Evolutionary conservation across 2,329 filamentous ascomycete species (phyloP), one percentile per base, ranked within the genome.

Genomic region (Gaeumannomyces sp.): DNA sequence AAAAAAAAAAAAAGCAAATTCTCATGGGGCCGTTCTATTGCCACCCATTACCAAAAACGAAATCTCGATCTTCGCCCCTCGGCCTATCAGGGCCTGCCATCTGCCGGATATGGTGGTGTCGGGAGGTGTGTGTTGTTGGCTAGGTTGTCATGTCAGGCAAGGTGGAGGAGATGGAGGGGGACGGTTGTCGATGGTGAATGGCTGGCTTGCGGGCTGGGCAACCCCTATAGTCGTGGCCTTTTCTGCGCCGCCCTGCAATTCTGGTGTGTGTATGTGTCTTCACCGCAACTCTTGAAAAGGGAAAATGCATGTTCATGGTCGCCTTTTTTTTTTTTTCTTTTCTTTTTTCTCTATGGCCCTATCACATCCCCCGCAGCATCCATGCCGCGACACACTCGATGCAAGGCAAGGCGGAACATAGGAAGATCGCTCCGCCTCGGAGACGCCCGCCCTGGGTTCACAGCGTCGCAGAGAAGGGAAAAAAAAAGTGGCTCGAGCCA

Each of bases 351-450:
- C 45, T n/a, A 10, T 4, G 5, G 10, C 45, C 22, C 45, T 53
- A 53, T 53, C 45, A 53, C 3, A 25, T 53, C 19, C 5, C 45
- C 22, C 22, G 45, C 45, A 53, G 19, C 19, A 38, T 38, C 35
- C 35, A 45, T 45, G 38, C 5, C 38, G 16, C 38, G 45, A 22
- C 45, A 5, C 45, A 14, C 45, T 53, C 7, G 45, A 53, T 53
- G 45, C 45, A 53, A 53, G 45, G 45, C 45, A 53, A 53, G 45
- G 45, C 45, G 45, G 45, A 53, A 53, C 45, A 25, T 53, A 25
- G 45, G 45, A 53, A 53, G 45, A 53, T 53, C 45, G 45, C 45
- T 53, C 45, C 45, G 45, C 45, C 45, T 53, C 45, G 45, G 45
- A 53, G 45, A 53, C 8, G 38, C 38, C 38, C 38, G 38, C 38